A percentile compares a stretch with the other conserved stretches of the same genome.
Conservation (phyloP, 371 early-diverging fungal genomes). For the Ecytonucleospora hepatopenaei region DNA sequence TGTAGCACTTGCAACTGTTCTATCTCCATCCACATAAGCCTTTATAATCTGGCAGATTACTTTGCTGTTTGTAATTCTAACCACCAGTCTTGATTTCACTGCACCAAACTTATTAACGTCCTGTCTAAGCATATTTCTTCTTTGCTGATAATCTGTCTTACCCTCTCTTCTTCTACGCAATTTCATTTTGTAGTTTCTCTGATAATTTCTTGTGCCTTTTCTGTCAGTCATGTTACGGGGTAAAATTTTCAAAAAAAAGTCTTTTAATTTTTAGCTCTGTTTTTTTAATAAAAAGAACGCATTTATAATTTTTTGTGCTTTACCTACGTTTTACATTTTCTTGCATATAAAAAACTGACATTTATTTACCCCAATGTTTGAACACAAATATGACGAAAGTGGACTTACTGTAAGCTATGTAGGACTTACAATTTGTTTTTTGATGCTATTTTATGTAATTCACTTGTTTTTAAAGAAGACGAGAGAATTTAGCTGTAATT, state of each 20-base stretch:
- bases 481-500: constrained; percentile 16
- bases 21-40: constrained; percentile 93
- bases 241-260: constrained; percentile 19
- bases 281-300: not conserved
- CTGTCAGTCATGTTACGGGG: constrained; percentile 27
- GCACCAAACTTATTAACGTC: constrained; percentile 99
- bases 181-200: constrained; percentile 61
- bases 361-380: constrained; percentile 24
- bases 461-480: constrained; percentile 4
- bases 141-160: constrained; percentile 99
- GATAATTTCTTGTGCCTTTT: constrained; percentile 62
- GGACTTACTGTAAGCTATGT: constrained; percentile 51
- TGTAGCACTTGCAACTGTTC: constrained; percentile 88
- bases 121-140: constrained; percentile 90
- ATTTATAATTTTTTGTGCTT: not conserved
- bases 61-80: constrained; percentile 95
- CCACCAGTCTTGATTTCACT: constrained; percentile 97
- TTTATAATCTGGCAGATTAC: constrained; percentile 91
- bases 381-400: constrained; percentile 50
- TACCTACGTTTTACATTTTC: not conserved
- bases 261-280: constrained; percentile 8
- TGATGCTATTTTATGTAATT: constrained; percentile 21
- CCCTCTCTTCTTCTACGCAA: constrained; percentile 66
- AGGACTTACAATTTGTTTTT: constrained; percentile 34
- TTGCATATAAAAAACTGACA: not conserved